These are phyloP conservation scores for Metschnikowia baotianmanensis DNA, from an alignment of 805 yeast genomes.

Conservation along the genomic window DNA sequence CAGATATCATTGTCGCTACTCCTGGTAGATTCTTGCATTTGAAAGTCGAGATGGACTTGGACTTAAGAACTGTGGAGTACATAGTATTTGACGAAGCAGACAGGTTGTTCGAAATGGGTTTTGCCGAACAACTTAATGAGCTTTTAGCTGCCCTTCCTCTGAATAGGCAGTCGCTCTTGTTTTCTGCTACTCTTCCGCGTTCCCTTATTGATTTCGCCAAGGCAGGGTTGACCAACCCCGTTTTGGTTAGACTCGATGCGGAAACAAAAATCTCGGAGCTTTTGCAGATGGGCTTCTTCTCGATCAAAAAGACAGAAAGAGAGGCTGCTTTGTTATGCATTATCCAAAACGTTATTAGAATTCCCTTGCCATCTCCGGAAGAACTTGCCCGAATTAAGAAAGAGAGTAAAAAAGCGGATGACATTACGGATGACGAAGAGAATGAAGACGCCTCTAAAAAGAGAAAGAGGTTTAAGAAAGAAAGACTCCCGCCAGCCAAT, in stretches of 20 bases:
- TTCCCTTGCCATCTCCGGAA: constrained; percentile 77
- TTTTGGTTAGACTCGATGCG: constrained; percentile 87
- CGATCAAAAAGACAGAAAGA: constrained; percentile 79
- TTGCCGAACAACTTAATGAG: constrained; percentile 89
- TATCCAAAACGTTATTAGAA: constrained; percentile 79
- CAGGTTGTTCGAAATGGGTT: constrained; percentile 94
- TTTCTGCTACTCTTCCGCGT: constrained; percentile 93
- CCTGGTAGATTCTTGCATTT: constrained; percentile 97
- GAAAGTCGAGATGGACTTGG: constrained; percentile 91
- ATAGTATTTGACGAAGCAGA: constrained; percentile 98
- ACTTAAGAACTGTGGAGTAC: constrained; percentile 78
- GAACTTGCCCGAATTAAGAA: constrained; percentile 53
- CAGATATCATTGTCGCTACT: constrained; percentile 93
- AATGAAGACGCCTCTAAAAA: constrained; percentile 27
- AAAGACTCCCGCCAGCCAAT: constrained; percentile 71
- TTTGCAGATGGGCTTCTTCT: constrained; percentile 83
- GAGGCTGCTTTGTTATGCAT: constrained; percentile 80
- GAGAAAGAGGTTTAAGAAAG: constrained; percentile 45
- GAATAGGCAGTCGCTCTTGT: constrained; percentile 80
- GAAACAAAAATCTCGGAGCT: constrained; percentile 89
- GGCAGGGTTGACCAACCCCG: constrained; percentile 92
- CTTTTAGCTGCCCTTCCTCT: constrained; percentile 80
- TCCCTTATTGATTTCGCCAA: constrained; percentile 94
- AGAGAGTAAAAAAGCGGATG: constrained; percentile 53
- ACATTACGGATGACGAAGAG: constrained; percentile 34